Conservation (phyloP, 371 early-diverging fungal species). For the Mortierella sp. region DNA sequence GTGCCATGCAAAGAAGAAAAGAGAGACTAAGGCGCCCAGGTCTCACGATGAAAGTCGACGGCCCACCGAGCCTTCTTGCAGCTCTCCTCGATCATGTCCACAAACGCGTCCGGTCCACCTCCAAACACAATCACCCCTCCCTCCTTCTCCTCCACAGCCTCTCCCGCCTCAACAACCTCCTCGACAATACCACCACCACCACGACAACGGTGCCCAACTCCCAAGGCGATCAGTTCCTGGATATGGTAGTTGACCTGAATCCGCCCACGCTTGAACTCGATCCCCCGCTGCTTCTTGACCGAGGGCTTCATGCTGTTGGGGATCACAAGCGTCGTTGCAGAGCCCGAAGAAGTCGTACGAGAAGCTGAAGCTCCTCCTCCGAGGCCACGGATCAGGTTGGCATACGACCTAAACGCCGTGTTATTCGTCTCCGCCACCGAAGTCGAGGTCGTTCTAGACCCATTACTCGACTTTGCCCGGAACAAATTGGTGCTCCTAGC, state of each 20-base stretch:
- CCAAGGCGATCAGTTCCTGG: constrained; percentile 44
- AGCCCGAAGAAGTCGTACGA: neutral
- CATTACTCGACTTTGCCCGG: neutral
- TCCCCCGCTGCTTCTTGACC: neutral
- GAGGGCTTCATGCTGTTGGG: neutral
- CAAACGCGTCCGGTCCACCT: constrained; percentile 54
- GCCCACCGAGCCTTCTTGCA: constrained; percentile 38
- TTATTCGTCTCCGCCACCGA: constrained; percentile 7
- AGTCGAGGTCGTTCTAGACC: neutral
- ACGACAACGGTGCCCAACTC: constrained; percentile 21
- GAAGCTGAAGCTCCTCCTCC: neutral
- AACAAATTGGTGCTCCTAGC: constrained; percentile 31
- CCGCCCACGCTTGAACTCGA: constrained; percentile 42
- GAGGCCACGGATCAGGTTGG: neutral
- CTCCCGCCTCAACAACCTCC: neutral
- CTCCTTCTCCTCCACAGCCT: neutral
- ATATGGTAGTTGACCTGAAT: constrained; percentile 49
- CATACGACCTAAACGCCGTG: constrained; percentile 3
- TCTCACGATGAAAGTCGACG: constrained; percentile 51
- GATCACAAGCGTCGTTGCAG: neutral
- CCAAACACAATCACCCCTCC: constrained; percentile 45
- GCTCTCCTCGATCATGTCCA: constrained; percentile 48
- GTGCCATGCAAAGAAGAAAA: neutral
- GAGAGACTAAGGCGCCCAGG: constrained; percentile 34
- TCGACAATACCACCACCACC: neutral